Conservation (phyloP, 139 green algal genomes). For the Choricystis sp. region DNA sequence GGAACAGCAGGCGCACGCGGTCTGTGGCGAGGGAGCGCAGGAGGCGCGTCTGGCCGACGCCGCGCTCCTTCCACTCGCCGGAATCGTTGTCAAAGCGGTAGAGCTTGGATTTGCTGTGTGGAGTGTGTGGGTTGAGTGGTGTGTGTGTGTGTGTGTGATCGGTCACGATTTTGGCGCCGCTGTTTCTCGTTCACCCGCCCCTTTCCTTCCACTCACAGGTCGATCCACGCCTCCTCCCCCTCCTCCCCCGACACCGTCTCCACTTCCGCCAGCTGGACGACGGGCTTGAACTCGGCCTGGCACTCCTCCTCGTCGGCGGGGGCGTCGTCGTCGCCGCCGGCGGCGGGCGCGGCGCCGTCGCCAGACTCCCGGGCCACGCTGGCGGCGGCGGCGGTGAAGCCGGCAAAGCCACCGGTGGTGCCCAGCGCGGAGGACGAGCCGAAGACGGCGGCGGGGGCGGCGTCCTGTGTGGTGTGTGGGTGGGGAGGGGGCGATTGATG, state of each 20-base stretch:
- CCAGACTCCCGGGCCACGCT: neutral
- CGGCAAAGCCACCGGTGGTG: conserved; percentile 48
- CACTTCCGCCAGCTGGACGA: conserved; percentile 94
- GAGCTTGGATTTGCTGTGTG: conserved; percentile 90
- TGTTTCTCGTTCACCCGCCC: too few species aligned
- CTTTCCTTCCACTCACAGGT: conserved; percentile 68
- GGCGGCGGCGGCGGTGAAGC: conserved; percentile 31
- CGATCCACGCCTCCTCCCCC: conserved; percentile 67
- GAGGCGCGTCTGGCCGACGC: conserved; percentile 73
- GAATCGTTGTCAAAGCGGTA: conserved; percentile 84
- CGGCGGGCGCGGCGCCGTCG: conserved; percentile 10
- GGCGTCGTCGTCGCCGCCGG: conserved; percentile 30
- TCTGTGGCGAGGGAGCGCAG: conserved; percentile 86
- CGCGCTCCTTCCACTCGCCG: conserved; percentile 97
- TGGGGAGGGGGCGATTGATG: neutral
- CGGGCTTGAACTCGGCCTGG: conserved; percentile 75
- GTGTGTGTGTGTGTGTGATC: too few species aligned
- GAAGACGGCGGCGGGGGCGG: conserved; percentile 31
- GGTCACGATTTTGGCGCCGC: too few species aligned
- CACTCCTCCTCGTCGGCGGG: conserved; percentile 77
- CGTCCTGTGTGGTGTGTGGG: neutral
- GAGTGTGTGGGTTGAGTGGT: too few species aligned
- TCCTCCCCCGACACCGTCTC: conserved; percentile 87
- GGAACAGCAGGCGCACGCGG: conserved; percentile 87
- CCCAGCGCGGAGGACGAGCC: conserved; percentile 39